A percentile compares a stretch with the other conserved stretches of the same genome.
These are phyloP conservation scores for Musa balbisiana DNA, from an alignment of 202 grass and related monocot genomes.

Conservation along the genomic window DNA sequence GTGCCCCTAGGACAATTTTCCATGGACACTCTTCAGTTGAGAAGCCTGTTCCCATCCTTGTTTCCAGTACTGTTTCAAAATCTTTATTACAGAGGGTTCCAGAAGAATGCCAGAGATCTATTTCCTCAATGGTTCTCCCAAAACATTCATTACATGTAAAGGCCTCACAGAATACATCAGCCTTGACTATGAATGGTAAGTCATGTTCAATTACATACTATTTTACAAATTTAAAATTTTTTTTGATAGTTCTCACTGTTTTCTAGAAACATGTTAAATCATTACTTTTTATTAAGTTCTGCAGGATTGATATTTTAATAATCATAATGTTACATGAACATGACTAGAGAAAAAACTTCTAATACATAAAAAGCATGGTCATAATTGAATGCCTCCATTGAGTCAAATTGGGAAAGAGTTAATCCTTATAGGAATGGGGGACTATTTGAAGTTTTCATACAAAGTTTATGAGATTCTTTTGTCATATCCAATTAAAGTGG, in stretches of 20 bases:
- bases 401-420: not conserved
- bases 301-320: not conserved
- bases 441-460: not conserved
- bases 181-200: not conserved
- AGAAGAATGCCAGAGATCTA: not conserved
- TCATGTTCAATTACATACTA: not conserved
- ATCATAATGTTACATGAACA: not conserved
- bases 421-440: not conserved
- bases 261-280: not conserved
- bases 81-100: not conserved
- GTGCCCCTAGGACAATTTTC: not conserved
- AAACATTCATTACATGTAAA: slow-evolving; percentile 1
- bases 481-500: not conserved
- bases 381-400: not conserved
- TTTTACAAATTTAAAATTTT: not conserved
- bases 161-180: not conserved
- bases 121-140: not conserved
- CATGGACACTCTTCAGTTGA: not conserved
- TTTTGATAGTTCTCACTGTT: not conserved
- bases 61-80: not conserved
- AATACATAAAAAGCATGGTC: not conserved
- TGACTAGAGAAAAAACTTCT: not conserved
- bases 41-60: not conserved
- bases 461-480: not conserved
- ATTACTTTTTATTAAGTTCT: not conserved